These are phyloP conservation scores for Zymoseptoria crescenta DNA, from an alignment of 2,329 filamentous ascomycete genomes.

Conservation along the genomic window DNA sequence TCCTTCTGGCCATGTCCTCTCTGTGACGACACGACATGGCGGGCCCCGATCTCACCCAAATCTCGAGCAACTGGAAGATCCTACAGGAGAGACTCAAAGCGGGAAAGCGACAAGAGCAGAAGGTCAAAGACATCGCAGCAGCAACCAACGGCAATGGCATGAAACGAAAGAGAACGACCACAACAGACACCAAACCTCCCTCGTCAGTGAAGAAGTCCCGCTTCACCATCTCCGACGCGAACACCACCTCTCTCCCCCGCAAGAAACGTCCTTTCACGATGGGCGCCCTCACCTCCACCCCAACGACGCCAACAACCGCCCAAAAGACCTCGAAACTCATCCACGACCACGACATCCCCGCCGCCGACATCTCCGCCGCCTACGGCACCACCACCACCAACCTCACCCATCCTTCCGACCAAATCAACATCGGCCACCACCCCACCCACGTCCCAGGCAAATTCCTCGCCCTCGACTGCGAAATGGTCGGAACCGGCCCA, in stretches of 20 bases:
- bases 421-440: slow-evolving; percentile 38
- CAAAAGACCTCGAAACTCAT: slow-evolving; percentile 36
- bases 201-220: slow-evolving; percentile 13
- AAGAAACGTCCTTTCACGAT: slow-evolving; percentile 37
- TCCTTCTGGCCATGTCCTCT: slow-evolving; percentile 2
- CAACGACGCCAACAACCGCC: slow-evolving; percentile 38
- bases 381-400: slow-evolving; percentile 54
- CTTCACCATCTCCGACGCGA: slow-evolving; percentile 11
- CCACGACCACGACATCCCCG: slow-evolving; percentile 43
- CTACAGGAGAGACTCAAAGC: slow-evolving; percentile 52
- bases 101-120: slow-evolving; percentile 30
- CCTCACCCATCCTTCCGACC: slow-evolving; percentile 46
- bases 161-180: slow-evolving; percentile 27
- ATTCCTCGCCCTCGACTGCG: slow-evolving; percentile 90
- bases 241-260: slow-evolving; percentile 14
- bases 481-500: slow-evolving; percentile 87
- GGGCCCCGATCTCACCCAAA: slow-evolving; percentile 29
- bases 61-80: slow-evolving; percentile 66
- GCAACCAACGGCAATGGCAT: slow-evolving; percentile 15
- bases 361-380: slow-evolving; percentile 53
- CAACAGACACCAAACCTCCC: neutral
- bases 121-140: slow-evolving; percentile 15
- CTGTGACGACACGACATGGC: slow-evolving; percentile 28
- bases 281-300: slow-evolving; percentile 38
- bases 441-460: slow-evolving; percentile 66